Base-by-base conservation (phyloP, 805 yeast genomes). In the Suhomyces emberorum region DNA sequence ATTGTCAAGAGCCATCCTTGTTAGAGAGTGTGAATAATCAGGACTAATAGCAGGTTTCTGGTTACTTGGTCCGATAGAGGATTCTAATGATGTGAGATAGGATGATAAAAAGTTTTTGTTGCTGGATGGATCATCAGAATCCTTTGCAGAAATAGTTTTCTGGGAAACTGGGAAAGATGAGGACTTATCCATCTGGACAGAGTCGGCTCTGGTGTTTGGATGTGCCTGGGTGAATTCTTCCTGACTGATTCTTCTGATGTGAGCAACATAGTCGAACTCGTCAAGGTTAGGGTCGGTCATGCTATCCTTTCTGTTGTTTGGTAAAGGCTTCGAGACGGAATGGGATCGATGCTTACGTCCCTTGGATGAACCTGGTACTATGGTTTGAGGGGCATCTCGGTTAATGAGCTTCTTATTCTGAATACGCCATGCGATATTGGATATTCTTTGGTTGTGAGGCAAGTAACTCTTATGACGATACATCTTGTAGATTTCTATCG, bases 191-290 rank as follows among this genome's bases (percentile, higher is more conserved):
- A 23, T 9, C 12, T 9, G 26, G 14, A n/a, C 9, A 14, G 26
- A 23, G 6, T 23, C 26, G 12, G 5, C 6, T 6, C 12, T 11
- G 26, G n/a, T 23, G 26, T n/a, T n/a, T 9, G 6, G 29, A 30
- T 40, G 39, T 4, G 34, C 36, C 23, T 42, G 35, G 32, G 32
- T 22, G 39, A 53, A 59, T 35, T 63, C 70, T 36, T 61, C 69
- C 47, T 65, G 69, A 37, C 67, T 58, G 32, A 68, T 65, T 29
- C 61, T 52, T 29, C 71, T 49, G 18, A 69, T 69, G 42, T 68
- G 74, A 7, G 70, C 71, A 22, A 68, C 72, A 43, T 69, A 68
- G 49, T 69, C 74, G 44, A 69, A 69, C 30, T 65, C 72, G 31
- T 66, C 71, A 26, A 55, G 43, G 40, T 45, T 54, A 7, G 64